Percentiles rank a stretch among this genome's conserved stretches.
These are phyloP conservation scores for Zymoseptoria tritici DNA, from an alignment of 2,329 filamentous ascomycete species.

Conservation along the genomic window DNA sequence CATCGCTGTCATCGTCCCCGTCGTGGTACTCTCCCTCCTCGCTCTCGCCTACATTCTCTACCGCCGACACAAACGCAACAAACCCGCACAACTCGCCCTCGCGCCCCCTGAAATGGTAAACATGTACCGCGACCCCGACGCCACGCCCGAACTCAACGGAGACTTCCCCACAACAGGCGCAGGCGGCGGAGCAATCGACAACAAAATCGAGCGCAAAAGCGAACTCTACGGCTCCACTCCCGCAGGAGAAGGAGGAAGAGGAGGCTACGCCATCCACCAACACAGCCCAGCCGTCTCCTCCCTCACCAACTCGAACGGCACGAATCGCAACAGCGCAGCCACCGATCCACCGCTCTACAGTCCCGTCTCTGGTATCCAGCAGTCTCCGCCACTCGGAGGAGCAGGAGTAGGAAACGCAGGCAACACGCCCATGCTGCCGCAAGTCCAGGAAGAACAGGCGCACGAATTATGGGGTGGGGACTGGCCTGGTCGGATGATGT, in stretches of 20 bases:
- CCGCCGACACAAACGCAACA: slow-evolving; percentile 3
- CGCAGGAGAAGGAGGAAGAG: not conserved
- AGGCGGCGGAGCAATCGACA: not conserved
- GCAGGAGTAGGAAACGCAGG: not conserved
- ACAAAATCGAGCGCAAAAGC: slow-evolving; percentile 1
- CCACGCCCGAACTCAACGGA: slow-evolving; percentile 8
- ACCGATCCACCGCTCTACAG: not conserved
- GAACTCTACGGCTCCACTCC: slow-evolving; percentile 3
- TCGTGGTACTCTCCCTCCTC: slow-evolving; percentile 1
- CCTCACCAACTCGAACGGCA: not conserved
- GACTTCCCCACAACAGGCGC: not conserved
- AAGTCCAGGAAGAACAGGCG: not conserved
- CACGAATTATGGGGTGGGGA: not conserved
- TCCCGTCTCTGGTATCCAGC: not conserved
- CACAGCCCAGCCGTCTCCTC: slow-evolving; percentile 2
- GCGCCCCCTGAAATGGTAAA: slow-evolving; percentile 6
- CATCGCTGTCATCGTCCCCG: slow-evolving; percentile 4
- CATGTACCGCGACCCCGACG: slow-evolving; percentile 10
- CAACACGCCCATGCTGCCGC: not conserved
- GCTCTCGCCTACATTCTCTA: slow-evolving; percentile 6
- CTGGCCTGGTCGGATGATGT: not conserved
- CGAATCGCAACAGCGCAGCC: not conserved
- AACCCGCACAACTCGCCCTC: slow-evolving; percentile 3
- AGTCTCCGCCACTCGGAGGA: not conserved
- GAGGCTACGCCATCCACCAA: not conserved